phyloP scores from a whole-genome alignment of 306 rosid genomes.

The Urtica urens region DNA sequence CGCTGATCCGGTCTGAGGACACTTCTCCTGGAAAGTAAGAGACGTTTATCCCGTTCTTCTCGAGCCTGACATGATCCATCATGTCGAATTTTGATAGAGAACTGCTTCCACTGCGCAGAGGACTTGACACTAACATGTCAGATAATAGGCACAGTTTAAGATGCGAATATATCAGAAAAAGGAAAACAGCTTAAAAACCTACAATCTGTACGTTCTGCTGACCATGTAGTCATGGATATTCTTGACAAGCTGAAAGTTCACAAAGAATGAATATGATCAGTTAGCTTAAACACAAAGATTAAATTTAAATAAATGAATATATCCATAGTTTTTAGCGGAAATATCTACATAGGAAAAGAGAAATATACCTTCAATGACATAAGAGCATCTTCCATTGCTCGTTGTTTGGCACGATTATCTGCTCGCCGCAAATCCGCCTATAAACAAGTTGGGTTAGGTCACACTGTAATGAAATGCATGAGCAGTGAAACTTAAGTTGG shows the following conservation, averaged over 20 bases:
- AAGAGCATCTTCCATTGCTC: conserved; percentile 92
- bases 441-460: conserved; percentile 19
- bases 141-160: conserved; percentile 3
- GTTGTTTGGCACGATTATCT: conserved; percentile 78
- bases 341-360: conserved; percentile 1
- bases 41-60: conserved; percentile 53
- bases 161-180: not conserved
- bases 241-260: conserved; percentile 57
- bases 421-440: conserved; percentile 95
- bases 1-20: conserved; percentile 48
- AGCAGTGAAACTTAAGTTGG: no score
- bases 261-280: conserved; percentile 9
- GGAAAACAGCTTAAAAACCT: conserved; percentile 26
- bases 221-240: conserved; percentile 68
- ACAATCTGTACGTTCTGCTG: conserved; percentile 63
- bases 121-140: conserved; percentile 40
- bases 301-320: no score
- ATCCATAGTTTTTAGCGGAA: not conserved
- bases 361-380: conserved; percentile 80
- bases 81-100: conserved; percentile 33
- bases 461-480: no score
- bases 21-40: conserved; percentile 72
- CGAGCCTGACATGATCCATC: conserved; percentile 44
- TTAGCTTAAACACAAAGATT: no score
- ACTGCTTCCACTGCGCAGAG: conserved; percentile 31